Percentiles rank a stretch among this genome's conserved stretches.
Evolutionary conservation across 148 eudicot genomes (phyloP).

Genomic region (Vaccinium corymbosum): DNA sequence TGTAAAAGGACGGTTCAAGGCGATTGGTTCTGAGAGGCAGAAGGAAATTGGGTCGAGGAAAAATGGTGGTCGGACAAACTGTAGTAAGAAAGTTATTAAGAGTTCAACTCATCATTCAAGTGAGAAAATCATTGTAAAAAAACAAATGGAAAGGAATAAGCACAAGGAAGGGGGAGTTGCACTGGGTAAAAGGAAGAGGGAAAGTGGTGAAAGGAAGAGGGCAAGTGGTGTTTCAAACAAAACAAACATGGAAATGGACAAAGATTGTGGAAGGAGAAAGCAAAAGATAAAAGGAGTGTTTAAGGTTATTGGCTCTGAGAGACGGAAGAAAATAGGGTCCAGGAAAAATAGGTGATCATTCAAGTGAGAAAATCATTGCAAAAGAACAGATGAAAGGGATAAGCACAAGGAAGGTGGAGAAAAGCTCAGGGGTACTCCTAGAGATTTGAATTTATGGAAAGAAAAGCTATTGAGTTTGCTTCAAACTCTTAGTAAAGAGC

Average conservation of each 20-base stretch:
- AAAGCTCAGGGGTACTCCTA: background rate
- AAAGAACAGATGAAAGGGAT: background rate
- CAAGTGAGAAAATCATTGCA: background rate
- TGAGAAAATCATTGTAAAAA: background rate
- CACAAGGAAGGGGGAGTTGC: background rate
- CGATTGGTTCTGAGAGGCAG: background rate
- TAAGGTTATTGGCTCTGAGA: no score
- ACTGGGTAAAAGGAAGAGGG: background rate
- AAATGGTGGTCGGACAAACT: background rate
- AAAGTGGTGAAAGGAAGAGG: background rate
- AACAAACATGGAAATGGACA: background rate
- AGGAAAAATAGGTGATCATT: background rate
- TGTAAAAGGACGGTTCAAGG: background rate
- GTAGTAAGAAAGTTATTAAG: background rate
- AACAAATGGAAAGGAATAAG: background rate
- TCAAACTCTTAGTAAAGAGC: slow-evolving; percentile 31
- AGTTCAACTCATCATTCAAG: background rate
- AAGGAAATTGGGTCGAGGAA: background rate
- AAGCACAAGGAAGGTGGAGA: slow-evolving; percentile 27
- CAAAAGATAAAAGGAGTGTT: no score
- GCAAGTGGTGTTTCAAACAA: background rate
- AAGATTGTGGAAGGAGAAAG: no score
- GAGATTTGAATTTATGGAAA: slow-evolving; percentile 45
- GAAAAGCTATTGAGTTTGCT: slow-evolving; percentile 61
- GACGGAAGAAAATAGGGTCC: no score